Evolutionary conservation across 164 flowering plant genomes (phyloP).

Genomic region (Stephania yunnanensis): DNA sequence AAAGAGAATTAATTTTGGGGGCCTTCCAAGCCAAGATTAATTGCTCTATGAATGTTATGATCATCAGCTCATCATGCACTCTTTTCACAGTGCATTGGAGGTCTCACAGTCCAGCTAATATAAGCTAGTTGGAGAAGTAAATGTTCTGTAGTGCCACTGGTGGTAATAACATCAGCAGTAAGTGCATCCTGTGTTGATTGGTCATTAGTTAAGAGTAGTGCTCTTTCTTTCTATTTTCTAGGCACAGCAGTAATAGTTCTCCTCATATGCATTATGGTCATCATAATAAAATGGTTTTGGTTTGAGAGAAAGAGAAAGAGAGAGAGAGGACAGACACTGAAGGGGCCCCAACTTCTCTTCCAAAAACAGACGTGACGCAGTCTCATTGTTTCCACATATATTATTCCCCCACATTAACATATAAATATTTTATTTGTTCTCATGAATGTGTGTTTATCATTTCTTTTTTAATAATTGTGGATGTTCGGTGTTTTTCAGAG

Average conservation of each 20-base stretch:
- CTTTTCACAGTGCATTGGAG: not conserved
- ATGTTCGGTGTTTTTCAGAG: too few species aligned
- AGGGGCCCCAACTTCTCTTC: not conserved
- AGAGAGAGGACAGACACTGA: not conserved
- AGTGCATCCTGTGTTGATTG: not conserved
- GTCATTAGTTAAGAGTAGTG: not conserved
- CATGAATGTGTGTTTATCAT: too few species aligned
- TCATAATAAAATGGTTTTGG: constrained; percentile 8
- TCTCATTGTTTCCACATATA: constrained; percentile 11
- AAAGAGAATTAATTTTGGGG: too few species aligned
- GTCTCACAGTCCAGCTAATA: not conserved
- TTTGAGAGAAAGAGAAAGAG: constrained; percentile 12
- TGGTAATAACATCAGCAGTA: not conserved
- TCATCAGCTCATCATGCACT: not conserved
- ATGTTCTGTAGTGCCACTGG: not conserved
- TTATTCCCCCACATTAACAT: constrained; percentile 1
- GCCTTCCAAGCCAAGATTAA: not conserved
- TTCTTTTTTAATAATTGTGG: not conserved
- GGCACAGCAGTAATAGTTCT: not conserved
- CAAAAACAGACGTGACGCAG: constrained; percentile 7
- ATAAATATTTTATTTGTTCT: not conserved
- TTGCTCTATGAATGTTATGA: not conserved
- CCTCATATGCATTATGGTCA: not conserved
- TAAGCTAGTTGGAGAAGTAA: not conserved
- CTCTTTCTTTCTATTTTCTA: not conserved